Evolutionary conservation across 257 asterid genomes (phyloP), one percentile per base, ranked within the genome.

Genomic region (Vinca minor): DNA sequence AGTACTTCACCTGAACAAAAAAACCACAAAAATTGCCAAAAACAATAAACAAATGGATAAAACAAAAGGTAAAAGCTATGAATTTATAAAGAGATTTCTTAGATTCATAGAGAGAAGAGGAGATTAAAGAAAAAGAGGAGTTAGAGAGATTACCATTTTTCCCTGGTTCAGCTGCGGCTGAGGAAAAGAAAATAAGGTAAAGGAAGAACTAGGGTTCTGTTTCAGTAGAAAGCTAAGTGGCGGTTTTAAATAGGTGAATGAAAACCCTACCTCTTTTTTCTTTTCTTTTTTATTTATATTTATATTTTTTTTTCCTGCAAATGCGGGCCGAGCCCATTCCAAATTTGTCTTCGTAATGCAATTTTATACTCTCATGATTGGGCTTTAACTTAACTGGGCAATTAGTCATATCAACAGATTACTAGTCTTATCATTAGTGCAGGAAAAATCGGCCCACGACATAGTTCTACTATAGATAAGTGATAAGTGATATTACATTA

Each of bases 1-100:
- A 87, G 74, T 87, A 87, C 78, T 87, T 89, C 85, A 85, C 96
- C 96, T 69, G 62, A 32, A 55, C 18, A 15, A 7, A 14, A 52
- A 7, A 34, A 34, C 38, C 3, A 34, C 3, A 34, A 34, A 47
- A 31, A 44, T 15, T 4, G 28, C 49, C 2, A 4, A 6, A 15
- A 53, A 62, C 21, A 3, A 34, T 18, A 25, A 54, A 65, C 10
- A 0, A 7, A 31, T 0, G 20, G 12, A 5, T 0, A 26, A 56
- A 28, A 1, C 4, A 12, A 54, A 26, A 8, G 14, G 35, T 7
- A 26, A 25, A 25, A 25, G 3, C 18, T 14, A 12, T 13, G 31
- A 50, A 2, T 2, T 3, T 23, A 23, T 47, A 28, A 49, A 21
- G 49, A 49, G 5, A 28, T 34, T 21, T 49, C 35, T 5, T 7